Base-by-base conservation (phyloP, 768 basidiomycete species). In the Leccinum longicurvipes region DNA sequence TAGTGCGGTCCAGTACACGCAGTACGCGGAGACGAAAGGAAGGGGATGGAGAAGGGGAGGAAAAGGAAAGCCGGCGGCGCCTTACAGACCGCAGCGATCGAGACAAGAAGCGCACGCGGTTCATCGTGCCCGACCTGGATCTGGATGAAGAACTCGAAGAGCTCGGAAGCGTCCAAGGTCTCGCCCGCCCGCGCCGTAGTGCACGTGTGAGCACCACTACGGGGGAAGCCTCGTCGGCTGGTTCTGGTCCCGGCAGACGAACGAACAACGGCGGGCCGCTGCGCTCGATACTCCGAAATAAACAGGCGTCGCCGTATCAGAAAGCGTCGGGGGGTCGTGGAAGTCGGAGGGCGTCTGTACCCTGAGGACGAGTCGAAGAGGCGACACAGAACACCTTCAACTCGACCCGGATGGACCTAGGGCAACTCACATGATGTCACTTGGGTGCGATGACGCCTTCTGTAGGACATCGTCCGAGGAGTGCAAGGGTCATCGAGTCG, bases 231-330 rank as follows among this genome's bases (percentile, higher is more conserved):
- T 24, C 24, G 44, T 28, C 28, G 28, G 17, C 4, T 25, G n/a
- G 46, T 47, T n/a, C 2, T 10, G 24, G 41, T 7, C 9, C n/a
- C 23, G 27, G 23, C 7, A 12, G 14, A 15, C 50, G 41, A 4
- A 24, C 51, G 10, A 41, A 41, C 12, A 45, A 47, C 23, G 34
- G 53, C 28, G 61, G 51, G 1, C 53, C 53, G 15, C 23, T 62
- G 14, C 56, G 60, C 17, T 62, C 61, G 8, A 59, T 59, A 45
- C 52, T 63, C 19, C 60, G 61, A 12, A 62, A 59, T 34, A 62
- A 39, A 42, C 47, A 53, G 4, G 25, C 53, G 1, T 24, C 39
- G 27, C 61, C 60, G 6, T 62, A 62, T 50, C 55, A 58, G 31
- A 57, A 54, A 39, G 15, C 11, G 12, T 11, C 21, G 12, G 42